Base-by-base conservation (phyloP, 2,329 filamentous ascomycete species). In the Fusarium foetens region DNA sequence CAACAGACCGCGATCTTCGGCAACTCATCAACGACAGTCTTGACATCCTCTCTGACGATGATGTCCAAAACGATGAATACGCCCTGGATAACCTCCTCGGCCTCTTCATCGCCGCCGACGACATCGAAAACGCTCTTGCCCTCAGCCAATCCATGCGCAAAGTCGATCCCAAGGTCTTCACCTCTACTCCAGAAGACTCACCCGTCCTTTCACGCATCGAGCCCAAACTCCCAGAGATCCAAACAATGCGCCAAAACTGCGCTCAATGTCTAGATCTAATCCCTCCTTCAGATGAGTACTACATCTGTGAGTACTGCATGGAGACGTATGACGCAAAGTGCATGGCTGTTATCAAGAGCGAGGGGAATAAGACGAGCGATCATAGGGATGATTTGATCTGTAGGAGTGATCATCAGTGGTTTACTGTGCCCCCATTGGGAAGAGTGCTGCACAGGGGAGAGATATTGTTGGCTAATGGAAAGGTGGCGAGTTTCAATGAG, bases 51-150 rank as follows among this genome's bases (percentile, higher is more conserved):
- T 80, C 81, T 1, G 83, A 84, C 36, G 79, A 81, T 13, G 83
- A 84, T 63, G 81, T 80, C 5, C 77, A 80, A 21, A 84, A 84
- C 49, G 83, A 84, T 64, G 79, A 81, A 36, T 84, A 81, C 38
- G 82, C 82, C 9, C 76, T 84, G 4, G 82, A 83, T 60, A 84
- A 84, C 55, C 79, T 84, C 17, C 77, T 83, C 1, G 79, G 79
- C 3, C 79, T 81, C 4, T 79, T 84, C 55, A 78, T 83, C 43
- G 83, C 83, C 0, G 79, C 81, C 11, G 76, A 79, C 25, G 82
- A 84, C 53, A 71, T 78, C 8, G 73, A 75, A 2, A 81, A 83
- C 27, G 82, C 83, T 9, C 68, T 72, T 7, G 80, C 82, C 0
- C 74, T 84, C 14, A 79, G 79, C 27, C 80, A 82, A 39, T 84